phyloP scores from a whole-genome alignment of 495 filamentous ascomycete species.

The Hyphodiscus hymeniophilus region DNA sequence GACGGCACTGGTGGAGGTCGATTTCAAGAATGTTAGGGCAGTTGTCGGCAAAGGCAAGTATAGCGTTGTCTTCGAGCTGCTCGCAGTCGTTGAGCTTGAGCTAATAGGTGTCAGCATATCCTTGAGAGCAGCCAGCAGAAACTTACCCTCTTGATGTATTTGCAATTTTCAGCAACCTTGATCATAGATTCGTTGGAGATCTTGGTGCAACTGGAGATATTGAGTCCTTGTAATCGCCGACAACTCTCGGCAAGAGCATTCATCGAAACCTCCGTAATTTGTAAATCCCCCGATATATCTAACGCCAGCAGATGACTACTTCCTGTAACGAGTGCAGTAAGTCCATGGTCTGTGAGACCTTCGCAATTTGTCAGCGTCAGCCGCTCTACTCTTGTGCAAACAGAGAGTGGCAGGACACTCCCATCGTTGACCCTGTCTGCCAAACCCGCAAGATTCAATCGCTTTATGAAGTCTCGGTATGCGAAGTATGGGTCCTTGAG shows the following conservation, averaged over 20 bases:
- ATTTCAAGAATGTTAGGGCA: slow-evolving; percentile 94
- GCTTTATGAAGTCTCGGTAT: slow-evolving; percentile 80
- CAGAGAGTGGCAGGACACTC: slow-evolving; percentile 69
- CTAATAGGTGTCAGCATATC: slow-evolving; percentile 35
- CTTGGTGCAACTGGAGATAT: slow-evolving; percentile 78
- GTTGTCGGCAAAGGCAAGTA: slow-evolving; percentile 76
- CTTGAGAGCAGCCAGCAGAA: neutral
- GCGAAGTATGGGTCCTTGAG: slow-evolving; percentile 64
- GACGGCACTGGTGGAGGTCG: slow-evolving; percentile 79
- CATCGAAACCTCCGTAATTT: slow-evolving; percentile 79
- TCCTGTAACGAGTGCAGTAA: slow-evolving; percentile 69
- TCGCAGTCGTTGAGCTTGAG: slow-evolving; percentile 88
- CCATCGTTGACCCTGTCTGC: slow-evolving; percentile 77
- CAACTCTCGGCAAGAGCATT: slow-evolving; percentile 74
- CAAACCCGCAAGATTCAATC: slow-evolving; percentile 80
- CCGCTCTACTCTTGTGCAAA: slow-evolving; percentile 87
- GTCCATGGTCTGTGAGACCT: slow-evolving; percentile 71
- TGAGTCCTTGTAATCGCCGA: slow-evolving; percentile 79
- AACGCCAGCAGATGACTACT: slow-evolving; percentile 80
- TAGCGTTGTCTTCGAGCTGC: slow-evolving; percentile 68
- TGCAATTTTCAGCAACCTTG: slow-evolving; percentile 74
- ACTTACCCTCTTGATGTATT: slow-evolving; percentile 78
- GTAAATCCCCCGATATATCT: slow-evolving; percentile 74
- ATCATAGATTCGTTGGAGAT: slow-evolving; percentile 81
- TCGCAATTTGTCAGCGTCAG: slow-evolving; percentile 89